Conservation (phyloP, 192 early-diverging fungal species). For the Coemansia sp. region DNA sequence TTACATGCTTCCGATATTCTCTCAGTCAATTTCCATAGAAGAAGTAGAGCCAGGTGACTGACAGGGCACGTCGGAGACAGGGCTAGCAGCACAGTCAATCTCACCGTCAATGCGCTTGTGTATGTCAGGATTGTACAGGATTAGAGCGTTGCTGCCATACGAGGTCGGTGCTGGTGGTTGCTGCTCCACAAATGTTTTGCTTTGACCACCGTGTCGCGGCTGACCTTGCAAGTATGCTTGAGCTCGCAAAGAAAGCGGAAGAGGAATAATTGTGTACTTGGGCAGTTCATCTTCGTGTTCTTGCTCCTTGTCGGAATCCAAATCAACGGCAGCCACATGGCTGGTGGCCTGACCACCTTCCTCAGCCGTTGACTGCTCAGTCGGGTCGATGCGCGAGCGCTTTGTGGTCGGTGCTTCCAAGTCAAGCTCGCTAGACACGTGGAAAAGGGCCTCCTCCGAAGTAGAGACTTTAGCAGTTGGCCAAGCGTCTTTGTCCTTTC, state of each 20-base stretch:
- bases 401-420: constrained; percentile 2
- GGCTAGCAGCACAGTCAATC: not conserved
- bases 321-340: not conserved
- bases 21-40: constrained; percentile 3
- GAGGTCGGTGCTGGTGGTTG: not conserved
- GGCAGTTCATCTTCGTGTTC: not conserved
- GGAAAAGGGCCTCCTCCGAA: not conserved
- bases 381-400: not conserved
- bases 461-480: not conserved
- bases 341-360: not conserved
- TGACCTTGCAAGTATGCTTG: not conserved
- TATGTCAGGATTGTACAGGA: not conserved
- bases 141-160: not conserved
- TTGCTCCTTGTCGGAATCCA: not conserved
- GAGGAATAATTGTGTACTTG: not conserved
- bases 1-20: not conserved
- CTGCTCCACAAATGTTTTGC: not conserved
- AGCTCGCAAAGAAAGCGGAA: not conserved
- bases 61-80: not conserved
- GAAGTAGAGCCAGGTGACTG: not conserved
- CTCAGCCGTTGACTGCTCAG: not conserved
- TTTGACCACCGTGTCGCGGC: not conserved
- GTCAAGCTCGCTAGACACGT: not conserved
- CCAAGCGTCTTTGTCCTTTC: constrained; percentile 8
- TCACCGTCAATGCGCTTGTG: not conserved